Percentiles rank a stretch among this genome's conserved stretches.
Evolutionary conservation across 2,329 filamentous ascomycete species (phyloP).

Genomic region (Trichoderma oligosporum): DNA sequence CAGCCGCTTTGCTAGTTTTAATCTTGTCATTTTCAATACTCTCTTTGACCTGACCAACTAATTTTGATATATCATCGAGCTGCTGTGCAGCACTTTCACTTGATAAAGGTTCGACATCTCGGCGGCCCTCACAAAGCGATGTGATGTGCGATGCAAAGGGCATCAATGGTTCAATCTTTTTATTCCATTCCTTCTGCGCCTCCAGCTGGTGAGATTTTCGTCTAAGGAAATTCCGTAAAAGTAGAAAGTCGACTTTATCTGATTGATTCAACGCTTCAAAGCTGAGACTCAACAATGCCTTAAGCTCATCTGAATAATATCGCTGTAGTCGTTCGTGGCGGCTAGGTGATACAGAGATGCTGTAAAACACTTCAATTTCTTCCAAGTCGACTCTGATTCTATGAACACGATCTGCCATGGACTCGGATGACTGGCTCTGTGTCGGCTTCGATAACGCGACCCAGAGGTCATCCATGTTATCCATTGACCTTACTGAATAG

Average conservation of each 20-base stretch:
- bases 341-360: constrained; percentile 42
- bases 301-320: constrained; percentile 43
- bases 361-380: constrained; percentile 49
- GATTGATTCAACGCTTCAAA: constrained; percentile 38
- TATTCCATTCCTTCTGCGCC: constrained; percentile 37
- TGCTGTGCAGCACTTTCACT: constrained; percentile 41
- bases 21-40: constrained; percentile 35
- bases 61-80: constrained; percentile 36
- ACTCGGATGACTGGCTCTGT: constrained; percentile 25
- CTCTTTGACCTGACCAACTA: constrained; percentile 33
- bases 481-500: background rate
- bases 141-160: constrained; percentile 43
- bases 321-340: constrained; percentile 38
- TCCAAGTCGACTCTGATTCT: constrained; percentile 43
- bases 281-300: constrained; percentile 25
- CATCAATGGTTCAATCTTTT: constrained; percentile 39
- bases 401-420: constrained; percentile 41
- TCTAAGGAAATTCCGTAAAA: constrained; percentile 46
- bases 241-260: constrained; percentile 46
- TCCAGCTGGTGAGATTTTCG: constrained; percentile 37
- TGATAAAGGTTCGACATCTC: constrained; percentile 42
- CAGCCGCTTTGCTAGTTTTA: constrained; percentile 39
- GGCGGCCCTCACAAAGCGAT: constrained; percentile 45
- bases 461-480: constrained; percentile 23
- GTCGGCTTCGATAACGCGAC: constrained; percentile 19